Percentiles rank a stretch among this genome's conserved stretches.
These are phyloP conservation scores for Sporothrix dimorphospora DNA, from an alignment of 2,329 filamentous ascomycete genomes.

Conservation along the genomic window DNA sequence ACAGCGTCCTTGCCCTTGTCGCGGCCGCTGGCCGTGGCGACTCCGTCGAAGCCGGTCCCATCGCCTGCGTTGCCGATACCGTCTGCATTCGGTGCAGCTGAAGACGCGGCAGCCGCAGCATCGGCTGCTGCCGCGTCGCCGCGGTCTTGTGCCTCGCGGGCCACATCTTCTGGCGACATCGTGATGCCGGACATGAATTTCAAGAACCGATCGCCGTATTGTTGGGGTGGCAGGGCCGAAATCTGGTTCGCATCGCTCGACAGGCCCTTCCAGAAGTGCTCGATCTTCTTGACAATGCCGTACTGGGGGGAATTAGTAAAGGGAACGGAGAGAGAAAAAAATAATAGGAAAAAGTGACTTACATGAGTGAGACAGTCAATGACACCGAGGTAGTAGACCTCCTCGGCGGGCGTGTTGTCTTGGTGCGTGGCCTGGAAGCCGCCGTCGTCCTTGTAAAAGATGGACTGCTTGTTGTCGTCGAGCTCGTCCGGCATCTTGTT, in stretches of 20 bases:
- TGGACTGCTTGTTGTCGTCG: constrained; percentile 72
- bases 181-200: constrained; percentile 90
- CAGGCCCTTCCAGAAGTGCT: constrained; percentile 96
- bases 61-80: constrained; percentile 33
- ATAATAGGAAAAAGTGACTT: constrained; percentile 52
- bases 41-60: constrained; percentile 62
- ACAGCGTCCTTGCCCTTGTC: constrained; percentile 40
- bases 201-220: constrained; percentile 92
- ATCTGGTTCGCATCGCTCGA: constrained; percentile 83
- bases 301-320: constrained; percentile 60
- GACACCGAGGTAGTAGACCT: constrained; percentile 97
- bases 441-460: constrained; percentile 93
- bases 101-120: constrained; percentile 6
- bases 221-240: constrained; percentile 84
- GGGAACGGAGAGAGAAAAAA: constrained; percentile 35
- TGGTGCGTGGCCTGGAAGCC: constrained; percentile 93
- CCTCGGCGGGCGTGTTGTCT: constrained; percentile 79
- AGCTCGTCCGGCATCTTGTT: constrained; percentile 91
- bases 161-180: constrained; percentile 82
- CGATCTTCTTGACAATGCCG: constrained; percentile 88
- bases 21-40: constrained; percentile 39
- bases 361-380: constrained; percentile 98
- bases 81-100: constrained; percentile 37
- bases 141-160: constrained; percentile 56
- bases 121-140: constrained; percentile 47